phyloP scores from a whole-genome alignment of 2,329 filamentous ascomycete species.

The Hortaea sp. region DNA sequence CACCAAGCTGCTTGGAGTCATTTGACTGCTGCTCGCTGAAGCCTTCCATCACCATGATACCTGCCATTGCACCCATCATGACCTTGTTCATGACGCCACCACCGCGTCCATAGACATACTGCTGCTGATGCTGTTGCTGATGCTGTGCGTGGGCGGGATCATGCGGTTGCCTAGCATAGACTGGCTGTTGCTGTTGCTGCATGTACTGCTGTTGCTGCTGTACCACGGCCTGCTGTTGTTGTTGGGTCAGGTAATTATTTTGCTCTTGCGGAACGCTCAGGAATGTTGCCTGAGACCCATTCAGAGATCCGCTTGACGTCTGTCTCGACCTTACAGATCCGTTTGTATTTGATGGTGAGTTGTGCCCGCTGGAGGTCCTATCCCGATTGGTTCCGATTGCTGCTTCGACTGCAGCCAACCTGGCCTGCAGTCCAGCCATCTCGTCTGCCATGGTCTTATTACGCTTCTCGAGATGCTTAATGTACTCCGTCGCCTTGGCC shows the following conservation, averaged over 20 bases:
- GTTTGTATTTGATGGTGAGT: slow-evolving; percentile 10
- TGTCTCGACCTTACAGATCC: slow-evolving; percentile 15
- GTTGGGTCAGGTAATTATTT: slow-evolving; percentile 11
- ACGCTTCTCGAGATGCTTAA: slow-evolving; percentile 82
- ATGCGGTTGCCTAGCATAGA: slow-evolving; percentile 22
- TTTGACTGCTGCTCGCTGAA: slow-evolving; percentile 55
- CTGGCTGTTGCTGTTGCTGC: slow-evolving; percentile 22
- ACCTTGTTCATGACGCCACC: slow-evolving; percentile 58
- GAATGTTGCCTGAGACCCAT: slow-evolving; percentile 13
- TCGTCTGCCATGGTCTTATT: slow-evolving; percentile 76
- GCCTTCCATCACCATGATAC: slow-evolving; percentile 84
- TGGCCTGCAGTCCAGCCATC: slow-evolving; percentile 65
- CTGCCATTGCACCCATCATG: slow-evolving; percentile 86
- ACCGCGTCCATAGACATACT: slow-evolving; percentile 31
- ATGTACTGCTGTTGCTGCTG: slow-evolving; percentile 26
- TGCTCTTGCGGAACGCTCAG: slow-evolving; percentile 19
- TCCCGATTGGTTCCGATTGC: slow-evolving; percentile 43
- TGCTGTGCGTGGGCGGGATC: slow-evolving; percentile 25
- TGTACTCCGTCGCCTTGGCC: slow-evolving; percentile 94
- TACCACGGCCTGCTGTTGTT: slow-evolving; percentile 19
- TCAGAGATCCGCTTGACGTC: slow-evolving; percentile 17
- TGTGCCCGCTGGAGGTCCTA: slow-evolving; percentile 14
- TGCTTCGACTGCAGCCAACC: slow-evolving; percentile 56
- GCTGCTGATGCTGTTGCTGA: slow-evolving; percentile 9
- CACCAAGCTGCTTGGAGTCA: slow-evolving; percentile 35